Percentiles rank a stretch among this genome's conserved stretches.
These are phyloP conservation scores for Pseudoturritis turrita DNA, from an alignment of 345 rosid species.

Conservation along the genomic window DNA sequence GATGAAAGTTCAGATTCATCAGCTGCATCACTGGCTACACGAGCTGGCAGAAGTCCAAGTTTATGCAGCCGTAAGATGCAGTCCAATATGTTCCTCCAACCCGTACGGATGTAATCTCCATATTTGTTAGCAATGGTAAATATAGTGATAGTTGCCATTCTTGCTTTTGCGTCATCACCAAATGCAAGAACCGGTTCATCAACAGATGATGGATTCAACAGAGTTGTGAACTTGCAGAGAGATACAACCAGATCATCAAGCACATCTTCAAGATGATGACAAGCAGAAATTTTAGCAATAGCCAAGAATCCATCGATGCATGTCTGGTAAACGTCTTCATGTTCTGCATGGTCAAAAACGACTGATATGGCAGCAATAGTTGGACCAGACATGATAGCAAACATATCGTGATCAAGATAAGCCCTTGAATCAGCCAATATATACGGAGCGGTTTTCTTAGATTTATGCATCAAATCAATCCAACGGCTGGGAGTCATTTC, in stretches of 20 bases:
- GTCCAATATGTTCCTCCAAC: conserved; percentile 98
- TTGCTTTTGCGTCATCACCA: conserved; percentile 92
- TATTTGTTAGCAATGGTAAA: conserved; percentile 97
- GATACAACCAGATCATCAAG: conserved; percentile 95
- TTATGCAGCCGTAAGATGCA: conserved; percentile 93
- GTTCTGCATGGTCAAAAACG: conserved; percentile 97
- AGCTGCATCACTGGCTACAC: conserved; percentile 96
- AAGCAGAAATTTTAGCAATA: conserved; percentile 93
- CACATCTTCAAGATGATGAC: conserved; percentile 98
- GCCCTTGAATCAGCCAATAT: conserved; percentile 75
- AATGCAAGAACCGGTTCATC: conserved; percentile 97
- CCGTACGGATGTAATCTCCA: conserved; percentile 89
- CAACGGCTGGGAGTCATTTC: conserved; percentile 99
- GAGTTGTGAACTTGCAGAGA: conserved; percentile 92
- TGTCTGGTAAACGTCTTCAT: conserved; percentile 90
- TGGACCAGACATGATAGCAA: conserved; percentile 98
- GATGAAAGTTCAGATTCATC: conserved; percentile 87
- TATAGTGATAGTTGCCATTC: conserved; percentile 94
- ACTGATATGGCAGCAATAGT: conserved; percentile 98
- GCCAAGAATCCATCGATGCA: conserved; percentile 98
- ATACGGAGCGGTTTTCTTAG: conserved; percentile 84
- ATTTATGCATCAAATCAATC: conserved; percentile 98
- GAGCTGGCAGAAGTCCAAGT: conserved; percentile 97
- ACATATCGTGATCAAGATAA: conserved; percentile 96
- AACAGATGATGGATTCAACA: conserved; percentile 72